Evolutionary conservation across 495 filamentous ascomycete species (phyloP).

Genomic region (Aspergillus egyptiacus): DNA sequence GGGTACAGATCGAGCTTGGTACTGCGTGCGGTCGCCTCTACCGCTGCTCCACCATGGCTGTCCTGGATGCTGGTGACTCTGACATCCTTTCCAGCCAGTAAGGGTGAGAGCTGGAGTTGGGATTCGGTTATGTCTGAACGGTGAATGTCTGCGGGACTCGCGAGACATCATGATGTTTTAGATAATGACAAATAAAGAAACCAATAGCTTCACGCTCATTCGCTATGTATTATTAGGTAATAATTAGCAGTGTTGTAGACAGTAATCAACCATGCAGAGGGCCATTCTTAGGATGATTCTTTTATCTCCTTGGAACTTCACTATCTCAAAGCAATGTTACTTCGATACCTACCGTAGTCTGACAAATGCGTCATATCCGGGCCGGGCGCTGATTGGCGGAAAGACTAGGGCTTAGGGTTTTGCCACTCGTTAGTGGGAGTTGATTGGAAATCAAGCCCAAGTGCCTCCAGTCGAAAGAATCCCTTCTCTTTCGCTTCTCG

Average conservation of each 20-base stretch:
- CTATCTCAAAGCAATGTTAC: conserved; percentile 3
- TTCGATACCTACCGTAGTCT: conserved; percentile 3
- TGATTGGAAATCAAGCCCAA: conserved; percentile 48
- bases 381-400: conserved; percentile 25
- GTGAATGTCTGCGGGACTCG: conserved; percentile 7
- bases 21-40: conserved; percentile 86
- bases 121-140: conserved; percentile 23
- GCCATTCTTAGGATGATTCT: no score
- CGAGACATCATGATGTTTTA: conserved; percentile 16
- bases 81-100: conserved; percentile 74
- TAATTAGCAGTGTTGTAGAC: neutral
- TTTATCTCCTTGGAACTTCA: no score
- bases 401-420: conserved; percentile 43
- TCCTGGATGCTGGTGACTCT: conserved; percentile 95
- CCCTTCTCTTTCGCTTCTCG: conserved; percentile 36
- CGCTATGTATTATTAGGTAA: neutral
- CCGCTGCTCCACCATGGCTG: conserved; percentile 84
- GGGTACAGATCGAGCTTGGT: conserved; percentile 83
- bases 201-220: neutral
- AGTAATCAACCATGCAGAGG: neutral
- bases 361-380: conserved; percentile 19
- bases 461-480: conserved; percentile 28
- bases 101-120: conserved; percentile 12
- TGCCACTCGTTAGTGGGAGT: conserved; percentile 37
- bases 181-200: conserved; percentile 23